Evolutionary conservation across 1,139 yeast species (phyloP).

Genomic region (Pichia sp.): DNA sequence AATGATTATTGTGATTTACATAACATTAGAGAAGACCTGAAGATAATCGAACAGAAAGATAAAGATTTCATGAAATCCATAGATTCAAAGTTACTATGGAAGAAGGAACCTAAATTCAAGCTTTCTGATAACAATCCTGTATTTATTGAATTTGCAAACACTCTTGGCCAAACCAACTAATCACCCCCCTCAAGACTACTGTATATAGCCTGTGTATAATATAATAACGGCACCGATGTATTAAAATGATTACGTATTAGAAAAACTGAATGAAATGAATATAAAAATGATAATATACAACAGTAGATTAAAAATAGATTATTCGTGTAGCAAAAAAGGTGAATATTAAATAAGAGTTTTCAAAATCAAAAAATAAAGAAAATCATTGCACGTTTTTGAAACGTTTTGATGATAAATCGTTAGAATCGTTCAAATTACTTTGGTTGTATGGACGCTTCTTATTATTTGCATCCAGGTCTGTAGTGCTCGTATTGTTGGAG

Average conservation of each 20-base stretch:
- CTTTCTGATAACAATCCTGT: slow-evolving; percentile 15
- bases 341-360: neutral
- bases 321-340: slow-evolving; percentile 5
- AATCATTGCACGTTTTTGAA: neutral
- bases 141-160: slow-evolving; percentile 22
- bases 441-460: slow-evolving; percentile 1
- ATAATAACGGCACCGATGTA: too few relatives aligned
- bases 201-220: too few relatives aligned
- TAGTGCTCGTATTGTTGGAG: neutral
- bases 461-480: neutral
- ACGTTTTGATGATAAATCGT: slow-evolving; percentile 1
- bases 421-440: neutral
- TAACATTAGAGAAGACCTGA: slow-evolving; percentile 16
- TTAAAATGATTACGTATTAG: too few relatives aligned
- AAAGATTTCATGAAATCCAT: slow-evolving; percentile 14
- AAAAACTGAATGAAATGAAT: slow-evolving; percentile 1
- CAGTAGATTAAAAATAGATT: neutral
- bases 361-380: neutral
- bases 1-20: slow-evolving; percentile 26
- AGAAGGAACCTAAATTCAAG: slow-evolving; percentile 13
- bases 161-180: slow-evolving; percentile 13
- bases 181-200: too few relatives aligned
- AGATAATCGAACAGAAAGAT: slow-evolving; percentile 4
- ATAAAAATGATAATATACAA: neutral
- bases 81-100: slow-evolving; percentile 22